phyloP scores from a whole-genome alignment of 2,329 filamentous ascomycete genomes.

The Lachnellula subtilissima region DNA sequence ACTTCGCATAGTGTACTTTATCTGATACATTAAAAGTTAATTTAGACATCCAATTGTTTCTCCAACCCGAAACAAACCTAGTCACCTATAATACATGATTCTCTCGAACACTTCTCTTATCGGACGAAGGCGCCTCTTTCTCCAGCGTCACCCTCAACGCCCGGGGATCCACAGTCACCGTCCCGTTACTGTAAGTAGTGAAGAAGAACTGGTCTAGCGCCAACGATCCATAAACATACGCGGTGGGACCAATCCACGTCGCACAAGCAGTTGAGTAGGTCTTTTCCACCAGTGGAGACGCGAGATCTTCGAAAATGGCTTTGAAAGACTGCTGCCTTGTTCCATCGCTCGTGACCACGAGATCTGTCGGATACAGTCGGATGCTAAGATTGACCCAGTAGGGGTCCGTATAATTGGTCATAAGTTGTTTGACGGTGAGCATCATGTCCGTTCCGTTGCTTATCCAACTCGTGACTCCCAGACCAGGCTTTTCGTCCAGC shows the following conservation, averaged over 20 bases:
- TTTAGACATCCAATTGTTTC: too few relatives aligned
- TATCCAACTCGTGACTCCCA: constrained; percentile 8
- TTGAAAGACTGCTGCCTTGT: constrained; percentile 1
- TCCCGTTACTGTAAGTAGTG: neutral
- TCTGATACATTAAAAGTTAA: too few relatives aligned
- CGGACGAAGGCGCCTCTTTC: constrained; percentile 43
- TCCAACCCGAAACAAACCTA: too few relatives aligned
- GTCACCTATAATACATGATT: neutral
- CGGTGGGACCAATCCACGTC: constrained; percentile 5
- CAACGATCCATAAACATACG: constrained; percentile 1
- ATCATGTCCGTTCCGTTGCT: constrained; percentile 13
- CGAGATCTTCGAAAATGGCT: constrained; percentile 6
- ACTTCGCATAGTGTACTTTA: too few relatives aligned
- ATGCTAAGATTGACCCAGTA: neutral
- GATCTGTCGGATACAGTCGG: constrained; percentile 9
- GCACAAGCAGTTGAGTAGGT: constrained; percentile 5
- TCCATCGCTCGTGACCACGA: neutral
- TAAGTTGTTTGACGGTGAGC: neutral
- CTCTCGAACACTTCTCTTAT: constrained; percentile 41
- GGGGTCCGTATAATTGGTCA: neutral
- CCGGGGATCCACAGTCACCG: constrained; percentile 3
- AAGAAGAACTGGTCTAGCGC: constrained; percentile 9
- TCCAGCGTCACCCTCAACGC: constrained; percentile 4
- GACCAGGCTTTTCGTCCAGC: neutral
- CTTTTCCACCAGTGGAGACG: neutral